These are phyloP conservation scores for Prunus persica DNA, from an alignment of 306 rosid genomes.

Conservation along the genomic window DNA sequence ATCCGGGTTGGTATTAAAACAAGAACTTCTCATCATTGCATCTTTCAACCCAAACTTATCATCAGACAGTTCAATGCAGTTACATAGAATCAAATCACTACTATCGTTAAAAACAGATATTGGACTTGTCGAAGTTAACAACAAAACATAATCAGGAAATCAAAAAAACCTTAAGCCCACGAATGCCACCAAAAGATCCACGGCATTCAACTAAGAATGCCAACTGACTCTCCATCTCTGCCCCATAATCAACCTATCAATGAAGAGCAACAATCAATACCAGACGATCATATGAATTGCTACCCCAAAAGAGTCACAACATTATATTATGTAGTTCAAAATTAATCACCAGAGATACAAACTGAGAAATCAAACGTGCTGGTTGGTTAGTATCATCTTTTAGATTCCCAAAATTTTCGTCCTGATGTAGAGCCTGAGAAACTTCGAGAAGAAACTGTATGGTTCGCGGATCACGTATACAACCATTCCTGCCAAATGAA, in stretches of 20 bases:
- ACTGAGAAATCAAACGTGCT: constrained; percentile 67
- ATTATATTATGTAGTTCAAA: neutral
- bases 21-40: constrained; percentile 10
- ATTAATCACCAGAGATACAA: constrained; percentile 65
- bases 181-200: constrained; percentile 71
- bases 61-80: constrained; percentile 2
- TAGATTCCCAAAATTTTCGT: constrained; percentile 49
- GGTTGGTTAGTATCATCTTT: constrained; percentile 75
- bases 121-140: neutral
- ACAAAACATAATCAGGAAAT: constrained; percentile 1
- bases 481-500: constrained; percentile 57
- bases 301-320: neutral
- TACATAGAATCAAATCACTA: neutral
- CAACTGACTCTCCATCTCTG: constrained; percentile 69
- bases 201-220: constrained; percentile 87
- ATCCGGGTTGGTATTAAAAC: neutral
- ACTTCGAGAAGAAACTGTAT: constrained; percentile 83
- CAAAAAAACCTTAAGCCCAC: constrained; percentile 67
- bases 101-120: neutral
- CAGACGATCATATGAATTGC: constrained; percentile 16
- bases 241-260: constrained; percentile 73
- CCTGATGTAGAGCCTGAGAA: constrained; percentile 67
- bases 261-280: constrained; percentile 19
- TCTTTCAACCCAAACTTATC: neutral
- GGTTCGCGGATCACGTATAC: constrained; percentile 51